Conservation (phyloP, 2,329 filamentous ascomycete species). For the Cytospora chrysosperma region DNA sequence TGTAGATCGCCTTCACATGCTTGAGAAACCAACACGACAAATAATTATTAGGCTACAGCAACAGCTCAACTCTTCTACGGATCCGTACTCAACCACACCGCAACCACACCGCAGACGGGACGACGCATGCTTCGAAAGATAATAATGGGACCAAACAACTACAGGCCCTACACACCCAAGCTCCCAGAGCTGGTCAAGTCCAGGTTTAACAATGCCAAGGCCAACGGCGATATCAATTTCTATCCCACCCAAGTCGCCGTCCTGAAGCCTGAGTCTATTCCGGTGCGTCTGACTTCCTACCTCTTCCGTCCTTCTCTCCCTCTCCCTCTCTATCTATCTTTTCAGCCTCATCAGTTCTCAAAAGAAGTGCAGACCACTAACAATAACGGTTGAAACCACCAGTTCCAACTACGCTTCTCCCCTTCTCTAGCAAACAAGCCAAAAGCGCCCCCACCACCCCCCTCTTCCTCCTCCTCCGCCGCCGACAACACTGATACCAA, state of each 20-base stretch:
- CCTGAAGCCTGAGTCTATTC: constrained; percentile 42
- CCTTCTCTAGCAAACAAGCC: constrained; percentile 68
- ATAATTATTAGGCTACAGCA: no score
- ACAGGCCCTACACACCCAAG: constrained; percentile 40
- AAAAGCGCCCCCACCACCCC: constrained; percentile 37
- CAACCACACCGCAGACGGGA: not conserved
- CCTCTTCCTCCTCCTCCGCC: not conserved
- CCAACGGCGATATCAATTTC: constrained; percentile 50
- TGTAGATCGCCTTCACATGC: constrained; percentile 2
- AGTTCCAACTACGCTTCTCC: constrained; percentile 75
- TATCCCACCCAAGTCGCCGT: constrained; percentile 55
- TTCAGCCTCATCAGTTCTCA: not conserved
- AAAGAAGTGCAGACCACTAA: not conserved
- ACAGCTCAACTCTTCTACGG: no score
- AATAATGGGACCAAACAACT: constrained; percentile 38
- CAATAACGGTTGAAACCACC: not conserved
- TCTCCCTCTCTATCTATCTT: not conserved
- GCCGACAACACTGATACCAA: constrained; percentile 27
- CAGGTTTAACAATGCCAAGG: constrained; percentile 48
- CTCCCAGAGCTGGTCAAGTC: constrained; percentile 52
- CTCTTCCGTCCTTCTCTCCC: no score
- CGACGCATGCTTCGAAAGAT: not conserved
- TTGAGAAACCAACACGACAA: not conserved
- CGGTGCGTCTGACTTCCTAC: constrained; percentile 36
- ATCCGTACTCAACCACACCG: not conserved